Conservation (phyloP, 2,329 filamentous ascomycete genomes). For the Gaeumannomyces tritici region DNA sequence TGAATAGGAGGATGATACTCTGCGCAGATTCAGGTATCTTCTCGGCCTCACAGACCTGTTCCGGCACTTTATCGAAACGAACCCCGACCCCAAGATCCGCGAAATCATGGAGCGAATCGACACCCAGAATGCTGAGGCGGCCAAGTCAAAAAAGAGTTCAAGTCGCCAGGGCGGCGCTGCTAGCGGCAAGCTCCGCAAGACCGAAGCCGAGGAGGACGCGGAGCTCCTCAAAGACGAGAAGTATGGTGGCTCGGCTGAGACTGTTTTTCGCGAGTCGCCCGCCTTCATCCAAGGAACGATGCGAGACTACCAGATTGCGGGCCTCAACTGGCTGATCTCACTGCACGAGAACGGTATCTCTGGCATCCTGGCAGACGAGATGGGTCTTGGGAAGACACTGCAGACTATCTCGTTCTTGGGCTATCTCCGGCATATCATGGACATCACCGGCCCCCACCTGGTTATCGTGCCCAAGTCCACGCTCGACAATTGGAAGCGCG, state of each 20-base stretch:
- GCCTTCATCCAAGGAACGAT: slow-evolving; percentile 80
- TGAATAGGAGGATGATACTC: slow-evolving; percentile 79
- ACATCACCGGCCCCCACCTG: slow-evolving; percentile 83
- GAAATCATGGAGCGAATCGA: slow-evolving; percentile 94
- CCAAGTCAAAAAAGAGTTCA: slow-evolving; percentile 61
- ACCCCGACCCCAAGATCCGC: slow-evolving; percentile 88
- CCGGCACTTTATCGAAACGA: slow-evolving; percentile 97
- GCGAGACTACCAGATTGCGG: slow-evolving; percentile 93
- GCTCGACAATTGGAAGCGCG: slow-evolving; percentile 95
- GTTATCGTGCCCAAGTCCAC: slow-evolving; percentile 94
- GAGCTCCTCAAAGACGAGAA: slow-evolving; percentile 84
- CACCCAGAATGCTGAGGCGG: slow-evolving; percentile 72
- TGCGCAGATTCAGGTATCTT: slow-evolving; percentile 88
- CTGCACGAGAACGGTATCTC: slow-evolving; percentile 98
- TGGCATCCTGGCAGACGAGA: slow-evolving; percentile 94
- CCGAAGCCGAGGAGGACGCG: slow-evolving; percentile 95
- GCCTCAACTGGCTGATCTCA: slow-evolving; percentile 95
- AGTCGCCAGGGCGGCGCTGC: slow-evolving; percentile 77
- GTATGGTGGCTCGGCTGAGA: slow-evolving; percentile 74
- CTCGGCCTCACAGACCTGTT: slow-evolving; percentile 93
- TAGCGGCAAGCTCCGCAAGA: slow-evolving; percentile 71
- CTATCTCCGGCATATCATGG: slow-evolving; percentile 84
- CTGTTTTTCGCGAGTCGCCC: slow-evolving; percentile 88
- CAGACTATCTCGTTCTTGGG: slow-evolving; percentile 97
- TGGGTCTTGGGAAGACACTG: slow-evolving; percentile 95